These are phyloP conservation scores for Xylona heveae DNA, from an alignment of 495 filamentous ascomycete species.

Conservation along the genomic window DNA sequence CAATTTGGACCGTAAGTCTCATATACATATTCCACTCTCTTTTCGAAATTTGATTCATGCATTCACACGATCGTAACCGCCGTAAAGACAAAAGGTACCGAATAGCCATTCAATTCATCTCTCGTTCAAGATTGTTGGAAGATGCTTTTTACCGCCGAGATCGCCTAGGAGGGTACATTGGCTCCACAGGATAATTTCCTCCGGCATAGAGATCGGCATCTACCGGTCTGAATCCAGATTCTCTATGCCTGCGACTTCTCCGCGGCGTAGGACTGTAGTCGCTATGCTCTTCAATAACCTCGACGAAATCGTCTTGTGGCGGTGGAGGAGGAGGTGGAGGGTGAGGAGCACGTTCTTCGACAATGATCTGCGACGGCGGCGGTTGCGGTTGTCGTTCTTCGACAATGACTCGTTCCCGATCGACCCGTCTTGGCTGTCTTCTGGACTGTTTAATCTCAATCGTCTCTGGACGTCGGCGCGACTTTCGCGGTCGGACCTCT, in stretches of 20 bases:
- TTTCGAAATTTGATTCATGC: too few relatives aligned
- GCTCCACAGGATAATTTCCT: constrained; percentile 10
- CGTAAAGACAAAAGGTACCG: too few relatives aligned
- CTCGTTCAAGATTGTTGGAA: too few relatives aligned
- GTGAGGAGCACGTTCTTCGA: too few relatives aligned
- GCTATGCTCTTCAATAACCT: constrained; percentile 19
- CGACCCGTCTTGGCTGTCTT: constrained; percentile 1
- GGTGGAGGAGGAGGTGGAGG: constrained; percentile 7
- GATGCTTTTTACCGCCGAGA: constrained; percentile 3
- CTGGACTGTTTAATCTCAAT: constrained; percentile 4
- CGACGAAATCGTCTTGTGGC: constrained; percentile 14
- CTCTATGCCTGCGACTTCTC: constrained; percentile 7
- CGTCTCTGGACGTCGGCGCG: neutral
- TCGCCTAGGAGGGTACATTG: constrained; percentile 1
- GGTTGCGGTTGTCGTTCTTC: neutral
- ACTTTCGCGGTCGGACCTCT: neutral
- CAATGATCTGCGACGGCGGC: neutral
- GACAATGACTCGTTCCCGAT: constrained; percentile 5
- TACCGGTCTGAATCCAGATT: constrained; percentile 13
- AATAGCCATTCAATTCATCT: too few relatives aligned
- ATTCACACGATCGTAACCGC: too few relatives aligned
- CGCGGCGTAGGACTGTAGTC: constrained; percentile 4
- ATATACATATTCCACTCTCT: too few relatives aligned
- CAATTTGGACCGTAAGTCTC: too few relatives aligned
- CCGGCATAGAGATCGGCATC: constrained; percentile 17